phyloP scores from a whole-genome alignment of 768 basidiomycete genomes.

The Lactarius deliciosus region DNA sequence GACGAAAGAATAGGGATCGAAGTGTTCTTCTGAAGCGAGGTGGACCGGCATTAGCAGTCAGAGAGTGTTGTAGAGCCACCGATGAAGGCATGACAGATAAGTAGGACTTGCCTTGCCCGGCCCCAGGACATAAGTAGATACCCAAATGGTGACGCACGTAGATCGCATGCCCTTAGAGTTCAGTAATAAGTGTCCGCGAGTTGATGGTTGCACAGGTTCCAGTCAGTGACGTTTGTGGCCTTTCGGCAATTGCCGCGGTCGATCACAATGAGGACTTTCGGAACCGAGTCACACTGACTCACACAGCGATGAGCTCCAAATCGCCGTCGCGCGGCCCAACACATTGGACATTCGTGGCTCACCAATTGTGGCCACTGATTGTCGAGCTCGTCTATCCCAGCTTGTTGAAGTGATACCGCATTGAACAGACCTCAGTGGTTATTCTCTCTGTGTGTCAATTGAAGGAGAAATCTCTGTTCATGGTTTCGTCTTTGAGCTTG shows the following conservation, averaged over 20 bases:
- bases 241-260: not conserved
- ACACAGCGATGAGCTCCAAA: not conserved
- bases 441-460: not conserved
- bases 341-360: not conserved
- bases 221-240: not conserved
- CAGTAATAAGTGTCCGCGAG: not conserved
- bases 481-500: not conserved
- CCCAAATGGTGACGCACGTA: not conserved
- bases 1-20: constrained; percentile 4
- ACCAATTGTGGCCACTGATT: not conserved
- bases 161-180: not conserved
- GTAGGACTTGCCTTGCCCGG: not conserved
- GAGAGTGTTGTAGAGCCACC: not conserved
- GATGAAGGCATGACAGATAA: not conserved
- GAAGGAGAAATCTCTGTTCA: not conserved
- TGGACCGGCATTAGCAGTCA: constrained; percentile 7
- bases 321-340: not conserved
- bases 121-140: not conserved
- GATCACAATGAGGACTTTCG: not conserved
- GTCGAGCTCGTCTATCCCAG: not conserved
- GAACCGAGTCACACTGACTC: too few species aligned
- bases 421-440: not conserved
- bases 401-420: not conserved
- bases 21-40: not conserved
- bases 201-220: not conserved